phyloP scores from a whole-genome alignment of 768 basidiomycete genomes.

The Rhizopogon vesiculosus region DNA sequence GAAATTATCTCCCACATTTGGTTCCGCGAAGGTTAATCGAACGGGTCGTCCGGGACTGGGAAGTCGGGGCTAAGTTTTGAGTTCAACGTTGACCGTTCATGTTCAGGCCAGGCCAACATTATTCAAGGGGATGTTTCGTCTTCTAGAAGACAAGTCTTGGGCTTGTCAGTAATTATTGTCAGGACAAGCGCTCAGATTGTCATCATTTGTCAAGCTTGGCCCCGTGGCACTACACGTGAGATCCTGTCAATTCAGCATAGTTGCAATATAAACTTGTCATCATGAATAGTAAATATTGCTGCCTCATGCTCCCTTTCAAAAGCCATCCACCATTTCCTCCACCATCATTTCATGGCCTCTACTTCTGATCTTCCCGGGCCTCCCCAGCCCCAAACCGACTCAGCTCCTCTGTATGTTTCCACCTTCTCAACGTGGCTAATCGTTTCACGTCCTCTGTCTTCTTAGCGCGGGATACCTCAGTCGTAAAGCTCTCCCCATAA shows the following conservation, averaged over 20 bases:
- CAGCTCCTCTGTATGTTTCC: slow-evolving; percentile 47
- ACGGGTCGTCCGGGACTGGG: too few relatives aligned
- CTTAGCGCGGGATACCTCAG: slow-evolving; percentile 55
- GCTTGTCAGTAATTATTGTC: not conserved
- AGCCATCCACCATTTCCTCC: slow-evolving; percentile 10
- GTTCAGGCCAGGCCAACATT: not conserved
- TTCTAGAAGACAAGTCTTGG: not conserved
- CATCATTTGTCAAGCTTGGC: not conserved
- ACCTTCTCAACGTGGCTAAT: slow-evolving; percentile 10
- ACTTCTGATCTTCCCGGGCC: slow-evolving; percentile 27
- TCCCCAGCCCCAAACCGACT: slow-evolving; percentile 33
- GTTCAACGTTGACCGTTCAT: not conserved
- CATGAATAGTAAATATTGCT: slow-evolving; percentile 16
- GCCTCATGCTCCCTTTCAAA: slow-evolving; percentile 23
- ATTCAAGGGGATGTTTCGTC: not conserved
- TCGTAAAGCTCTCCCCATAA: slow-evolving; percentile 66
- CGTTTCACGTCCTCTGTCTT: slow-evolving; percentile 7
- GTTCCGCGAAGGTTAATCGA: slow-evolving; percentile 10
- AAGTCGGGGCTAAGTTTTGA: too few relatives aligned
- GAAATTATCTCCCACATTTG: slow-evolving; percentile 1
- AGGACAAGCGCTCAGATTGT: not conserved
- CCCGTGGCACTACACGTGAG: slow-evolving; percentile 30
- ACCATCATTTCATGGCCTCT: slow-evolving; percentile 42
- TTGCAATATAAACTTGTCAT: slow-evolving; percentile 7
- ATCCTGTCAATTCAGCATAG: slow-evolving; percentile 19